These are phyloP conservation scores for Beta lomatogona DNA, from an alignment of 179 eudicot genomes.

Conservation along the genomic window DNA sequence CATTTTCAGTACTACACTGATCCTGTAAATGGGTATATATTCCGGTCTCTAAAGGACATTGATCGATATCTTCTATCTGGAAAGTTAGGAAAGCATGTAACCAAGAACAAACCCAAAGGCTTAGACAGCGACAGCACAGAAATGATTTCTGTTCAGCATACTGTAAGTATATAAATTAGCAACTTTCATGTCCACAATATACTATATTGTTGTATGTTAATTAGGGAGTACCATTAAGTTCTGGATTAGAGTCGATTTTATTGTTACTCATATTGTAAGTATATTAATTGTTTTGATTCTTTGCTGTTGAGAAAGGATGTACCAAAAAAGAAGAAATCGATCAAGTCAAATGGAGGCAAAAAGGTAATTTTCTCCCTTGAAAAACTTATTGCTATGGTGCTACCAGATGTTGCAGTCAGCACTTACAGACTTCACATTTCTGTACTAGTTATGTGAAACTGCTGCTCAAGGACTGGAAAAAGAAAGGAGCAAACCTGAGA, in stretches of 20 bases:
- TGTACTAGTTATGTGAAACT: slow-evolving; percentile 16
- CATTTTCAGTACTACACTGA: slow-evolving; percentile 47
- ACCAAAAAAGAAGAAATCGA: slow-evolving; percentile 25
- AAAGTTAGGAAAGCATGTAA: slow-evolving; percentile 42
- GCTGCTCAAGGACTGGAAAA: slow-evolving; percentile 23
- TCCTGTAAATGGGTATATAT: slow-evolving; percentile 46
- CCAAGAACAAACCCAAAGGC: slow-evolving; percentile 36
- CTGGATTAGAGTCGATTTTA: too few species aligned
- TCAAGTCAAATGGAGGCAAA: slow-evolving; percentile 19
- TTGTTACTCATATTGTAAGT: too few species aligned
- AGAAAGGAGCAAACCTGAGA: slow-evolving; percentile 30
- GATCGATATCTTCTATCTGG: slow-evolving; percentile 52
- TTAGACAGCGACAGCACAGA: slow-evolving; percentile 9
- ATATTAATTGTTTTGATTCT: background rate
- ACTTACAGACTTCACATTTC: background rate
- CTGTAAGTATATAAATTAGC: slow-evolving; percentile 27
- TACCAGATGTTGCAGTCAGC: background rate
- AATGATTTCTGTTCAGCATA: slow-evolving; percentile 11
- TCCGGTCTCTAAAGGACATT: slow-evolving; percentile 51
- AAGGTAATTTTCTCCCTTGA: slow-evolving; percentile 22
- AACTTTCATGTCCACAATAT: background rate
- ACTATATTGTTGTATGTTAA: background rate
- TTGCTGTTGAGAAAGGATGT: slow-evolving; percentile 25
- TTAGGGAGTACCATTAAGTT: too few species aligned
- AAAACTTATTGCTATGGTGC: background rate